Percentiles rank a stretch among this genome's conserved stretches.
These are phyloP conservation scores for Aethionema arabicum DNA, from an alignment of 345 rosid genomes.

Conservation along the genomic window DNA sequence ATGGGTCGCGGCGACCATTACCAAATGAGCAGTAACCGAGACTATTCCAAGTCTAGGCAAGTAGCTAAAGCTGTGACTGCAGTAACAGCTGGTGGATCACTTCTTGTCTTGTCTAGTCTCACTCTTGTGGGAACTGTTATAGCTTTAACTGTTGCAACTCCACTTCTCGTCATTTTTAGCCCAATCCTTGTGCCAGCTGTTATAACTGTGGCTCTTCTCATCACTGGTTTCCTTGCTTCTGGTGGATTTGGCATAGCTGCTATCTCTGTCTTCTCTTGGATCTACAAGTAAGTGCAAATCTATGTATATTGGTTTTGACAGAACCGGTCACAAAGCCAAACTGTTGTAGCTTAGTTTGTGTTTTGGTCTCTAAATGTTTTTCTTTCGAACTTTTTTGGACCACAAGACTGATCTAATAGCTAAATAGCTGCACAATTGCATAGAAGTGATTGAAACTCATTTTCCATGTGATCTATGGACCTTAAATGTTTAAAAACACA, in stretches of 20 bases:
- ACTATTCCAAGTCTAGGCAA: conserved; percentile 51
- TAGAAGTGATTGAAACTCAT: too few species aligned
- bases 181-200: conserved; percentile 84
- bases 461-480: too few species aligned
- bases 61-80: conserved; percentile 81
- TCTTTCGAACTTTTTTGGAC: too few species aligned
- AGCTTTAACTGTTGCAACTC: conserved; percentile 71
- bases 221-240: conserved; percentile 67
- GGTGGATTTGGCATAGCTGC: conserved; percentile 88
- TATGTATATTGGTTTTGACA: background rate
- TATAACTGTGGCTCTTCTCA: conserved; percentile 46
- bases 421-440: too few species aligned
- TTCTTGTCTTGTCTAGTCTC: conserved; percentile 68
- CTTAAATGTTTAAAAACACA: too few species aligned
- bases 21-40: conserved; percentile 17
- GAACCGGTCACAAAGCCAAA: too few species aligned
- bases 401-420: too few species aligned
- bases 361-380: too few species aligned
- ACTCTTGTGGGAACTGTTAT: conserved; percentile 74
- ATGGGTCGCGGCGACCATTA: conserved; percentile 32
- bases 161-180: conserved; percentile 79
- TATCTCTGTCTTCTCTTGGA: conserved; percentile 73
- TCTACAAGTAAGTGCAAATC: conserved; percentile 48
- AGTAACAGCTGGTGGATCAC: conserved; percentile 75
- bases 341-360: too few species aligned